Evolutionary conservation across 352 stramenopile genomes (phyloP).

Genomic region (Phytophthora litchii): DNA sequence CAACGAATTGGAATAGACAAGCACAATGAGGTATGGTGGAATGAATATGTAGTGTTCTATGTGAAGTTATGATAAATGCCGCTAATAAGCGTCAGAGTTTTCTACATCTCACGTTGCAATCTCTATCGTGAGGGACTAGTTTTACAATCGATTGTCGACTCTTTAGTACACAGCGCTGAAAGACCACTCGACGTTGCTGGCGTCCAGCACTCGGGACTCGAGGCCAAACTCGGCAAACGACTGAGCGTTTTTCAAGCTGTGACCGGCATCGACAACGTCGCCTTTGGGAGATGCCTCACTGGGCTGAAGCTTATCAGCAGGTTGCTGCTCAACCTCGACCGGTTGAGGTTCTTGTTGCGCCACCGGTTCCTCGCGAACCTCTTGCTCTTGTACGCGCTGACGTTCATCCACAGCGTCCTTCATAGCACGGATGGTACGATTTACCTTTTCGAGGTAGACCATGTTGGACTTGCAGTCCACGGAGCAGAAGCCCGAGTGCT

Average conservation of each 20-base stretch:
- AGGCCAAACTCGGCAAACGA: constrained; percentile 84
- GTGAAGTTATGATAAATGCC: constrained; percentile 26
- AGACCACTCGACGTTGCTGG: constrained; percentile 71
- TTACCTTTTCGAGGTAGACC: constrained; percentile 80
- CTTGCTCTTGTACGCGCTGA: constrained; percentile 39
- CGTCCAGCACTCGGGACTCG: constrained; percentile 51
- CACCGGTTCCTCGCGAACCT: constrained; percentile 21
- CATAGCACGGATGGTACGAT: constrained; percentile 80
- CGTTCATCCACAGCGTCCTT: constrained; percentile 63
- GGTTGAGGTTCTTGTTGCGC: constrained; percentile 24
- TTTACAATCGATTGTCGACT: constrained; percentile 27
- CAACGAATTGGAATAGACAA: too few species aligned
- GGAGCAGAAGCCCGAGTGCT: constrained; percentile 77
- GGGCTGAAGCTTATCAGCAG: constrained; percentile 17
- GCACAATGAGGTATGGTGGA: not conserved
- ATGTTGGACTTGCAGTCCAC: constrained; percentile 91
- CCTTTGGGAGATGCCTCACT: constrained; percentile 11
- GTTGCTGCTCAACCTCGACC: constrained; percentile 24
- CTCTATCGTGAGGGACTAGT: constrained; percentile 41
- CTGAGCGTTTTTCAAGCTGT: constrained; percentile 34
- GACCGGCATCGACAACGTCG: constrained; percentile 1
- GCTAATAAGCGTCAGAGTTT: constrained; percentile 17
- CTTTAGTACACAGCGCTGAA: constrained; percentile 79
- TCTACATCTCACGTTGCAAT: constrained; percentile 38
- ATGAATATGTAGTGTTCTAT: constrained; percentile 13